Conservation (phyloP, 108 stramenopile genomes). For the Skeletonema tropicum region DNA sequence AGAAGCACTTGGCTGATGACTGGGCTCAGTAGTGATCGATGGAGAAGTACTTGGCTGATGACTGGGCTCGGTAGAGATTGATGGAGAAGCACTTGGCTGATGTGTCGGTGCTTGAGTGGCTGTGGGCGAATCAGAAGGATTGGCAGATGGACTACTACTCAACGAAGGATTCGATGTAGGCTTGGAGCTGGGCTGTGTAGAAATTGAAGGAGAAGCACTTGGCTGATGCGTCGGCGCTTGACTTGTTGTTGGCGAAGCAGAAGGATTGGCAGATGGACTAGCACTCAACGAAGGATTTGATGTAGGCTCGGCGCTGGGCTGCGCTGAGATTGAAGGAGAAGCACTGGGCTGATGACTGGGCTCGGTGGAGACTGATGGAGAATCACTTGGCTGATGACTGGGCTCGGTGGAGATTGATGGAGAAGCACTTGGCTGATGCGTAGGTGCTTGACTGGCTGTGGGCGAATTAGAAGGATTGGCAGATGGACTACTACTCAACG, state of each 20-base stretch:
- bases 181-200: neutral
- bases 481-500: neutral
- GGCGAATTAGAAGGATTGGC: too few relatives aligned
- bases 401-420: neutral
- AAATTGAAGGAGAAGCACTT: neutral
- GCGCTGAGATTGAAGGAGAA: neutral
- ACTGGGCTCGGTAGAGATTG: neutral
- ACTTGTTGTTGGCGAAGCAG: neutral
- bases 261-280: too few relatives aligned
- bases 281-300: neutral
- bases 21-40: neutral
- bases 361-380: too few relatives aligned
- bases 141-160: neutral
- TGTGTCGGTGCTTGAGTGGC: neutral
- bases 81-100: neutral
- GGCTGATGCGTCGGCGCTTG: neutral
- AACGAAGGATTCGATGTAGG: too few relatives aligned
- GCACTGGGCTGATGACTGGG: too few relatives aligned
- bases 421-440: neutral
- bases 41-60: constrained; percentile 1
- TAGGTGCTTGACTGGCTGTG: neutral
- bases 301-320: neutral
- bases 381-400: neutral
- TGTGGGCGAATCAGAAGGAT: constrained; percentile 13
- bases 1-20: neutral